Conservation (phyloP, 2,329 filamentous ascomycete genomes). For the Aspergillus pseudoterreus region DNA sequence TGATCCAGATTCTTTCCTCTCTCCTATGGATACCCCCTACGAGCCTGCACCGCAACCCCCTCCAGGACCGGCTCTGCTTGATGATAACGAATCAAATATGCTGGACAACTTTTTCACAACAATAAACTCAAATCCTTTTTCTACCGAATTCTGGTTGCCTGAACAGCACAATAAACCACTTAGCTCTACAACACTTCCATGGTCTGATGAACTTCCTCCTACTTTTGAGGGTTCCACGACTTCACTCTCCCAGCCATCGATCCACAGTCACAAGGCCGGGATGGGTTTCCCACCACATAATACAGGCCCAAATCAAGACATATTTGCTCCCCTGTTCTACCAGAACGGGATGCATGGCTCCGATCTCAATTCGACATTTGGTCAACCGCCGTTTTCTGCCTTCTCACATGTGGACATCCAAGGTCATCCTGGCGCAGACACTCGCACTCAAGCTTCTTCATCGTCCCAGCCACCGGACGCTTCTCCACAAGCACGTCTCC, state of each 20-base stretch:
- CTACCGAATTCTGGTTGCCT: constrained; percentile 37
- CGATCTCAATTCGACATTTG: constrained; percentile 27
- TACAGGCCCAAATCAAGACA: constrained; percentile 42
- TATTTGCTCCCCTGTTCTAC: constrained; percentile 52
- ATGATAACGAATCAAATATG: constrained; percentile 54
- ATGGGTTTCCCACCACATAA: constrained; percentile 22
- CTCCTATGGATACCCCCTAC: constrained; percentile 32
- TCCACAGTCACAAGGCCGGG: constrained; percentile 25
- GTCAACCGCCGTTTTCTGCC: constrained; percentile 26
- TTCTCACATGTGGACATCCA: constrained; percentile 20
- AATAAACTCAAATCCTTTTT: constrained; percentile 37
- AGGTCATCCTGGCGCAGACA: constrained; percentile 13
- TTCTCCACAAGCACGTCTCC: constrained; percentile 19
- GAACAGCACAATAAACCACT: constrained; percentile 26
- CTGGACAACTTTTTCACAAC: constrained; percentile 49
- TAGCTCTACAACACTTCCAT: constrained; percentile 31
- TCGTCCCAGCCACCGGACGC: constrained; percentile 12
- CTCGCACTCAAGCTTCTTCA: constrained; percentile 16
- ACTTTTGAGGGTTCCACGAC: constrained; percentile 64
- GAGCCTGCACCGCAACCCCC: constrained; percentile 59
- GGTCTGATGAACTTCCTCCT: constrained; percentile 55
- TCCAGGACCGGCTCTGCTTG: constrained; percentile 62
- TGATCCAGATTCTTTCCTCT: constrained; percentile 30
- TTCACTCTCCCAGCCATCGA: constrained; percentile 55
- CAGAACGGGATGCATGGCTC: constrained; percentile 31